Conservation (phyloP, 2,329 filamentous ascomycete species). For the Ceratocystis huliohia region DNA sequence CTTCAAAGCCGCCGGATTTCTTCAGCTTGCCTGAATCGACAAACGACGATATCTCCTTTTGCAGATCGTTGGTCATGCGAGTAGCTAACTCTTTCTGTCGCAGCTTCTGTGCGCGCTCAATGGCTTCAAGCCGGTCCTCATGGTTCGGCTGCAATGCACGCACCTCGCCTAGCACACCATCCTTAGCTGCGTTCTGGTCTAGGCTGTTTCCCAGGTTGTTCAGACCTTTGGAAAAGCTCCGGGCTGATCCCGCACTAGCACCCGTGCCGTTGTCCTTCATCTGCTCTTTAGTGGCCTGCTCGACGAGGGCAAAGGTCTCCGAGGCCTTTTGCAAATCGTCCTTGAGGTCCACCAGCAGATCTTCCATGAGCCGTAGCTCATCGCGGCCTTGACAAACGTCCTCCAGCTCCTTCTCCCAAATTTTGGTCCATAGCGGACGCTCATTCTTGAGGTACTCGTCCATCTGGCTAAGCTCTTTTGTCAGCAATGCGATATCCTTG, state of each 20-base stretch:
- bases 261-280: constrained; percentile 58
- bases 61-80: constrained; percentile 61
- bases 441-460: constrained; percentile 83
- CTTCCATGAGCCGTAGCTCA: constrained; percentile 90
- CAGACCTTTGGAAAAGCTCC: constrained; percentile 45
- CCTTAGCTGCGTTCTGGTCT: constrained; percentile 74
- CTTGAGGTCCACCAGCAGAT: constrained; percentile 79
- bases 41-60: constrained; percentile 72
- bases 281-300: constrained; percentile 97
- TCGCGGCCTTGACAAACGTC: constrained; percentile 92
- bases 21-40: constrained; percentile 85
- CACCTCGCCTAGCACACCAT: constrained; percentile 83
- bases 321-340: constrained; percentile 91
- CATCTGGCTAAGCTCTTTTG: constrained; percentile 82
- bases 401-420: constrained; percentile 96
- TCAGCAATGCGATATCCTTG: constrained; percentile 72
- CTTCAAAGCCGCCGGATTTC: constrained; percentile 90
- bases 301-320: constrained; percentile 86
- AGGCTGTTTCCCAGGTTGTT: constrained; percentile 39
- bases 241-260: constrained; percentile 38
- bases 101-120: constrained; percentile 89
- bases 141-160: constrained; percentile 89
- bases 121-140: constrained; percentile 82
- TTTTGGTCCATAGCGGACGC: constrained; percentile 96
- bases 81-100: constrained; percentile 77